Base-by-base conservation (phyloP, 1,284 basidiomycete species). In the Apiotrichum siamense region DNA sequence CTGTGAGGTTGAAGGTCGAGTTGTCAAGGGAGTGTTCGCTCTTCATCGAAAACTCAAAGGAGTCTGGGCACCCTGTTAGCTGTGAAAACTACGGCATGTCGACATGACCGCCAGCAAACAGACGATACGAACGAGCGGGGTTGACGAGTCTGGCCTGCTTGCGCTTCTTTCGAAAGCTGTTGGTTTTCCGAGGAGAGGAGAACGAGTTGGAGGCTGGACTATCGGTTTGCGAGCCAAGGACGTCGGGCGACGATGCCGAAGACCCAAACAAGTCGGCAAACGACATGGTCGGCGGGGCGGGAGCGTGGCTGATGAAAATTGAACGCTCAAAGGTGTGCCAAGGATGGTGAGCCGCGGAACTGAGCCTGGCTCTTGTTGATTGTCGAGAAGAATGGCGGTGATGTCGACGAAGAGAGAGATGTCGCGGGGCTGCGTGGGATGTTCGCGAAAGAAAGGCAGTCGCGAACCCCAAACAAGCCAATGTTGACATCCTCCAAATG, bases 61-160 rank as follows among this genome's bases (percentile, higher is more conserved):
- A 39, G 3, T 27, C 35, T 45, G 15, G 26, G 18, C 13, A 41
- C 6, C 20, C 40, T 39, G 27, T 40, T 17, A 40, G 15, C 6
- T 11, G 35, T 38, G 23, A 11, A 31, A 11, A 31, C 29, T 15
- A 31, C 29, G 29, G 10, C 15, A 11, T 31, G 29, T n/a, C n/a
- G 29, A 9, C 29, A 31, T 15, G 10, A 31, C 10, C 29, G 15
- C 10, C n/a, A 33, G 27, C 12, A 18, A 15, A 11, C 11, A 20
- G 32, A 35, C 17, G 24, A 3, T 32, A 50, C 48, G 36, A 31
- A 50, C 49, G 36, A 15, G 49, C 49, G 13, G 49, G 49, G 36
- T 50, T 50, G 9, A 50, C 25, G 10, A 50, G 49, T 18, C 31
- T 50, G 21, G 44, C 49, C 37, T 50, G 49, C 24, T 50, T 50